Base-by-base conservation (phyloP, 345 rosid species). In the Pistacia integerrima region DNA sequence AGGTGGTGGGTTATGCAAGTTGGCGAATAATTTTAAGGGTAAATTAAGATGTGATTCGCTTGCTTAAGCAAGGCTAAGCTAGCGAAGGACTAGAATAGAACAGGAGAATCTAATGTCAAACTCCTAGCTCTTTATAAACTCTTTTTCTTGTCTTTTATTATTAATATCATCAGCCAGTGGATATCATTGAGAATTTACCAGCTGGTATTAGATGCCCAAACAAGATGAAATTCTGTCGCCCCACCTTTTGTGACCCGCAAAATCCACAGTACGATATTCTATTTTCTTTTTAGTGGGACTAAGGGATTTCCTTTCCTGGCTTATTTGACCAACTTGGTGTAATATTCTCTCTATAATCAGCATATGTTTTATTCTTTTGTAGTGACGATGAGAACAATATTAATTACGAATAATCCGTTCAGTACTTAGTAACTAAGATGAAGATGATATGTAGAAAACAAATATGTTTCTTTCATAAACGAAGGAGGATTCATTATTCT, bases 1-100 rank as follows among this genome's bases (percentile, higher is more conserved):
- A 11, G 61, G 74, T 41, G 79, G 81, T 73, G 80, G 81, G 78
- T n/a, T 75, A 25, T 35, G 84, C 88, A 83, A 88, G 83, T 86
- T 80, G 93, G 83, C 55, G 81, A 83, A 82, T 84, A 67, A 75
- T 64, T 57, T 60, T 67, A 17, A 22, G 51, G 62, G 67, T 17
- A 65, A 52, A 74, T 73, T 7, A 76, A 84, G 77, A 79, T 79
- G 77, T 70, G 86, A 85, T 83, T 82, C 83, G 76, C 80, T 84
- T 78, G 70, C 82, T 72, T 77, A 80, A 76, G 79, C 77, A 80
- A 77, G 30, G 20, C 13, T 16, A 44, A 72, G 69, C 60, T 69
- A 41, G 30, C 2, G 41, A n/a, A 70, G 74, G 80, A 80, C 73
- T 65, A 72, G 62, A 75, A 66, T 28, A 46, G 60, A 70, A 38